These are phyloP conservation scores for Geum urbanum DNA, from an alignment of 306 rosid species.

Conservation along the genomic window DNA sequence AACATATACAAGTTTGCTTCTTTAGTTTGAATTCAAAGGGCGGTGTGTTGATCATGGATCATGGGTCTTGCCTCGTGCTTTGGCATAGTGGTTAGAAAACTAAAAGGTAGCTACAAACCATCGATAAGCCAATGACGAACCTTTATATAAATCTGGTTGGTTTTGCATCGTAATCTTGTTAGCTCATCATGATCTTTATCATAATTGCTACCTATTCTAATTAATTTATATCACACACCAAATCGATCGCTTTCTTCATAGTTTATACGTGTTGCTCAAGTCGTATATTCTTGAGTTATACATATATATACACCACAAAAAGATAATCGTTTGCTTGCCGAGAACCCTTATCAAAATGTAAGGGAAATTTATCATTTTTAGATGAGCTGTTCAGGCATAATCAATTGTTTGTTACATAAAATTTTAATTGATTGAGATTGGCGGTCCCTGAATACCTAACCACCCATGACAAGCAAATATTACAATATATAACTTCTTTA, in stretches of 20 bases:
- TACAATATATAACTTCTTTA: background rate
- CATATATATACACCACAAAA: conserved; percentile 17
- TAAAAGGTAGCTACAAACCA: conserved; percentile 30
- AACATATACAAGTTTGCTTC: conserved; percentile 32
- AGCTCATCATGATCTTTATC: conserved; percentile 20
- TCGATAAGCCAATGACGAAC: conserved; percentile 17
- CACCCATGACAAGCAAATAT: background rate
- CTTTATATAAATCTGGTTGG: conserved; percentile 30
- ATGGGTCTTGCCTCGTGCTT: conserved; percentile 32
- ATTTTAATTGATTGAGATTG: background rate
- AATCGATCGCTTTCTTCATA: conserved; percentile 55
- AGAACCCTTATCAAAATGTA: conserved; percentile 3
- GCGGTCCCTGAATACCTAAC: background rate
- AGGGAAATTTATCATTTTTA: background rate
- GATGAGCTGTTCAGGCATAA: conserved; percentile 7
- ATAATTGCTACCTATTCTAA: conserved; percentile 8
- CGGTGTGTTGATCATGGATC: conserved; percentile 28
- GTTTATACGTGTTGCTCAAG: conserved; percentile 30
- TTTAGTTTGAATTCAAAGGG: conserved; percentile 28
- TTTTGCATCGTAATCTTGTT: conserved; percentile 42
- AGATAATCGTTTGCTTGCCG: conserved; percentile 39
- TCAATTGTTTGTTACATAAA: background rate
- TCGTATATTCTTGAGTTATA: conserved; percentile 17
- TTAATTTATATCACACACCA: conserved; percentile 16
- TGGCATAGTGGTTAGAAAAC: conserved; percentile 31